Percentiles rank a stretch among this genome's conserved stretches.
Evolutionary conservation across 2,329 filamentous ascomycete genomes (phyloP).

Genomic region (Cytospora chrysosperma): DNA sequence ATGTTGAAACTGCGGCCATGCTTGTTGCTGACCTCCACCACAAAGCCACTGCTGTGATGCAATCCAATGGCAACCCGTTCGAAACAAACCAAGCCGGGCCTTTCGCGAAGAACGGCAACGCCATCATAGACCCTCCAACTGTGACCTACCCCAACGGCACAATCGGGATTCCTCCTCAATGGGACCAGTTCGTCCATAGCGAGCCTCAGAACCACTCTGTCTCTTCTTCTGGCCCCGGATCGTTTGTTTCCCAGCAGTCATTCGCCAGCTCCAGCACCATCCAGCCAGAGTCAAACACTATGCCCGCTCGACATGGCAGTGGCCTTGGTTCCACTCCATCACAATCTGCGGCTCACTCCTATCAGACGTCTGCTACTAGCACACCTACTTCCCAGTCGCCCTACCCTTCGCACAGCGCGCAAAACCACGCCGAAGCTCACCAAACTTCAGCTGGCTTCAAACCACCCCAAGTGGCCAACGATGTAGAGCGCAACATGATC

Average conservation of each 20-base stretch:
- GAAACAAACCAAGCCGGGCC: conserved; percentile 61
- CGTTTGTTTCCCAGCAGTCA: conserved; percentile 66
- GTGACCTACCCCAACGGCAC: conserved; percentile 75
- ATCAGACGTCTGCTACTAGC: conserved; percentile 65
- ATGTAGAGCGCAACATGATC: conserved; percentile 82
- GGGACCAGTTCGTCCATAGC: conserved; percentile 81
- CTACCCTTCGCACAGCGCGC: conserved; percentile 65
- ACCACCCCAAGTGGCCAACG: conserved; percentile 77
- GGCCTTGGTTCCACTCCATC: conserved; percentile 53
- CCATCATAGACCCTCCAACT: conserved; percentile 70
- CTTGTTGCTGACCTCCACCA: conserved; percentile 97
- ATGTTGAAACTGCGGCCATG: conserved; percentile 97
- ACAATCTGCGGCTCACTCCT: conserved; percentile 70
- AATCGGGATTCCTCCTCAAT: conserved; percentile 80
- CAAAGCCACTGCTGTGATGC: conserved; percentile 77
- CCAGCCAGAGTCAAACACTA: conserved; percentile 48
- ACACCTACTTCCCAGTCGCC: conserved; percentile 75
- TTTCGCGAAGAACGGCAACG: conserved; percentile 69
- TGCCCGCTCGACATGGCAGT: conserved; percentile 51
- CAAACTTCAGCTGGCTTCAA: conserved; percentile 66
- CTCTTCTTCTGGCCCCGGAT: conserved; percentile 63
- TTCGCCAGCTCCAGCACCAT: conserved; percentile 58
- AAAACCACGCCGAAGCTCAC: conserved; percentile 67
- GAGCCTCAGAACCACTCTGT: conserved; percentile 77
- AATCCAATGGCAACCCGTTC: conserved; percentile 54